Evolutionary conservation across 768 basidiomycete species (phyloP).

Genomic region (Rhizopogon rudus): DNA sequence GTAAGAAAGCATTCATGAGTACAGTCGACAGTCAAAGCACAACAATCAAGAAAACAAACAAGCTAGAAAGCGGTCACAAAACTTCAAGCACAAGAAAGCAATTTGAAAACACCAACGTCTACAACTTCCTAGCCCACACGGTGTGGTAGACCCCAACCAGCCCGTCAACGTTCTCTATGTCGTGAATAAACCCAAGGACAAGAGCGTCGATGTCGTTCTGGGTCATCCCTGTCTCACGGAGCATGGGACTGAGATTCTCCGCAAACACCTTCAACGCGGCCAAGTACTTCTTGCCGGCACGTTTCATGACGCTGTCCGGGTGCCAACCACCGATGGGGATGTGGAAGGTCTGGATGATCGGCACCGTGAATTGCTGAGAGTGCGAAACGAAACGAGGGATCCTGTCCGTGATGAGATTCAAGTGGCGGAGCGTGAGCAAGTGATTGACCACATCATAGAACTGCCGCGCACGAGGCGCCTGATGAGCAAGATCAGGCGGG

Average conservation of each 20-base stretch:
- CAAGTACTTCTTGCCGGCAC: slow-evolving; percentile 40
- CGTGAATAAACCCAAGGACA: slow-evolving; percentile 37
- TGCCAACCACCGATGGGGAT: slow-evolving; percentile 61
- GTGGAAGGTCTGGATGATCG: slow-evolving; percentile 27
- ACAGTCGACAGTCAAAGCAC: neutral
- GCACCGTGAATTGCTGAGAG: slow-evolving; percentile 37
- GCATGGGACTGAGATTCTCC: slow-evolving; percentile 43
- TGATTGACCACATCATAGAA: slow-evolving; percentile 39
- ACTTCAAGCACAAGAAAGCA: neutral
- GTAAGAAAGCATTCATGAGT: neutral
- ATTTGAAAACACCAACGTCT: neutral
- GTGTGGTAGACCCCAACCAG: slow-evolving; percentile 45
- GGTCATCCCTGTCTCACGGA: slow-evolving; percentile 32
- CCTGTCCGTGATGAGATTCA: slow-evolving; percentile 31
- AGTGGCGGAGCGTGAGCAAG: slow-evolving; percentile 30
- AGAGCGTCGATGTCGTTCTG: slow-evolving; percentile 35
- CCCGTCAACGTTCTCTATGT: slow-evolving; percentile 42
- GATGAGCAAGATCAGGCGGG: slow-evolving; percentile 19
- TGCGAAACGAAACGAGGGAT: slow-evolving; percentile 34
- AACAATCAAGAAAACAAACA: neutral
- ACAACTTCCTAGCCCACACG: slow-evolving; percentile 39
- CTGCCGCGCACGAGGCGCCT: slow-evolving; percentile 17
- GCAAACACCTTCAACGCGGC: slow-evolving; percentile 37
- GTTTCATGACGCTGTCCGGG: slow-evolving; percentile 15
- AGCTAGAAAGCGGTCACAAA: neutral